Evolutionary conservation across 106 monocot species (phyloP), one percentile per base, ranked within the genome.

Genomic region (Acanthochlamys bracteata): DNA sequence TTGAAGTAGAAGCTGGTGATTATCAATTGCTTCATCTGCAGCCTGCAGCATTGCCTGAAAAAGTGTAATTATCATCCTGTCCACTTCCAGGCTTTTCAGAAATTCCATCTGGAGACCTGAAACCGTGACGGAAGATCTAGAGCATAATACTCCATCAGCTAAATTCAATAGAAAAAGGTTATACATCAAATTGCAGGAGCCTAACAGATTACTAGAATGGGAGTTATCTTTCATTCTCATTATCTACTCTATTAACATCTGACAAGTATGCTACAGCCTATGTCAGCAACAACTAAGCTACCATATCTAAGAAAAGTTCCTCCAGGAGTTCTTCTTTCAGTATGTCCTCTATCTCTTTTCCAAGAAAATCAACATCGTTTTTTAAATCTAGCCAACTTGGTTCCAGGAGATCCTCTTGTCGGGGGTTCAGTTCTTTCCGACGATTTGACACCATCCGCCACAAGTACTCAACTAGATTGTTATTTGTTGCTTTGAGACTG

Each of bases 371-470:
- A 42, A 71, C 20, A 42, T 66, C 61, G 49, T 54, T 59, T 16
- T 27, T 39, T 11, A 60, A 4, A 66, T 60, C 46, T 33, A 60
- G 49, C 66, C 69, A 80, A 24, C 39, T 33, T 3, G 11, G 23
- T 7, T 74, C 70, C 33, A 80, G 19, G 25, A 46, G 14, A 16
- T 20, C 19, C 39, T 39, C 11, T 11, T 51, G 57, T 15, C 54
- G 39, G n/a, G 19, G 16, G 0, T 13, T 46, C 4, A 53, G 40
- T 21, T 74, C 69, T 11, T 73, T 77, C 60, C 69, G 67, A 40
- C 21, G 56, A 40, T 59, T 75, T 12, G 73, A 63, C 74, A 93
- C 75, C 60, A 58, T 76, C 46, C 73, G 76, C 83, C 86, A 93
- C 8, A 82, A 47, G 12, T 76, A 66, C 64, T 89, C 86, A 39